Conservation (phyloP, 2,329 filamentous ascomycete genomes). For the Venturia asperata region DNA sequence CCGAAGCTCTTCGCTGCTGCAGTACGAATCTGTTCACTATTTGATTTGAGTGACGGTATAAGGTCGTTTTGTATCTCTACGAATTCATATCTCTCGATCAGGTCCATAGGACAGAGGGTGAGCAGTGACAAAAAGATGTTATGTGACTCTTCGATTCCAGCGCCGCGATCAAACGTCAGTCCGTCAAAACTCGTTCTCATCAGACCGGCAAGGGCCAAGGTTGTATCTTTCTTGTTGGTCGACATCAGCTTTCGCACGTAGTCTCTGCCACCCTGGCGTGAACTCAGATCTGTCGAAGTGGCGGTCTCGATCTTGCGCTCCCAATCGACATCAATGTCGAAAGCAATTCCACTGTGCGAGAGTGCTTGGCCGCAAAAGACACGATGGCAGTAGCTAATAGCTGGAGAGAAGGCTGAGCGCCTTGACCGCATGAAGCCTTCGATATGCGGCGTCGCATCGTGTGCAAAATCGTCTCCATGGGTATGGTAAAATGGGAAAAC, state of each 20-base stretch:
- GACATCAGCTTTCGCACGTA: constrained; percentile 37
- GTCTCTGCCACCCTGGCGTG: constrained; percentile 51
- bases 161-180: constrained; percentile 34
- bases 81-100: constrained; percentile 7
- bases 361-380: constrained; percentile 55
- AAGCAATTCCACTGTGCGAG: constrained; percentile 34
- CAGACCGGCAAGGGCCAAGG: constrained; percentile 36
- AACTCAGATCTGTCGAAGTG: constrained; percentile 61
- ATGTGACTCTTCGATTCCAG: constrained; percentile 39
- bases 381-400: constrained; percentile 61
- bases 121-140: constrained; percentile 46
- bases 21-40: constrained; percentile 60
- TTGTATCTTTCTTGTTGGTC: constrained; percentile 27
- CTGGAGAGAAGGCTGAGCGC: constrained; percentile 55
- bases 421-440: constrained; percentile 30
- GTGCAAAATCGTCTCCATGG: constrained; percentile 23
- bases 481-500: constrained; percentile 20
- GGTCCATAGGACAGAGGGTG: constrained; percentile 8
- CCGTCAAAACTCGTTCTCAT: constrained; percentile 41
- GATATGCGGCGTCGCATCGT: constrained; percentile 26
- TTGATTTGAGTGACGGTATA: constrained; percentile 43
- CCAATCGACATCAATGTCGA: constrained; percentile 72
- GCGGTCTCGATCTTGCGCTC: constrained; percentile 68
- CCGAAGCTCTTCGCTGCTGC: constrained; percentile 66
- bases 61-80: not conserved